phyloP scores from a whole-genome alignment of 2,329 filamentous ascomycete genomes.

The Fusarium floridanum region DNA sequence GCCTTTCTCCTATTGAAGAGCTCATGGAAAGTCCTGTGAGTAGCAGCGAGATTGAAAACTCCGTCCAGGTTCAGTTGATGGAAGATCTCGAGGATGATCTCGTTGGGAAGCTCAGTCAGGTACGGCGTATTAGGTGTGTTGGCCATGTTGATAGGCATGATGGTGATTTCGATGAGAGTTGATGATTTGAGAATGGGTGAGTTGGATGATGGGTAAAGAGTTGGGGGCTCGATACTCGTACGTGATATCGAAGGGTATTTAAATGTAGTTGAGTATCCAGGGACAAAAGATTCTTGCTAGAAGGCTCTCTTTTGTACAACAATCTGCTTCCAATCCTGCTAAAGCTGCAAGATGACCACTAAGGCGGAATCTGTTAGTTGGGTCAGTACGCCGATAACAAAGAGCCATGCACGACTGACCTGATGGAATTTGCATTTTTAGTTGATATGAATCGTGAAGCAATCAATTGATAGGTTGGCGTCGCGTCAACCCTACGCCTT shows the following conservation, averaged over 20 bases:
- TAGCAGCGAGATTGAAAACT: constrained; percentile 55
- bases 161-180: neutral
- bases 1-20: constrained; percentile 59
- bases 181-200: neutral
- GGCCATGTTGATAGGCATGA: constrained; percentile 33
- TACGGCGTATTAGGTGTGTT: constrained; percentile 22
- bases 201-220: neutral
- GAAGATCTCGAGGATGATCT: constrained; percentile 64
- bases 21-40: constrained; percentile 53
- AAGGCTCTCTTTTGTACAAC: constrained; percentile 5
- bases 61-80: constrained; percentile 58
- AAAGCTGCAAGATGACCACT: constrained; percentile 21
- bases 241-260: neutral
- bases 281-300: constrained; percentile 4
- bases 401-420: constrained; percentile 12
- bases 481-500: neutral
- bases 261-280: constrained; percentile 5
- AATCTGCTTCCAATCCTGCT: constrained; percentile 11
- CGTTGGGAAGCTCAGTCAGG: constrained; percentile 56
- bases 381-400: constrained; percentile 2
- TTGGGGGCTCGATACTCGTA: constrained; percentile 4
- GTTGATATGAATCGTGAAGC: constrained; percentile 2
- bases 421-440: constrained; percentile 36
- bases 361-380: constrained; percentile 10
- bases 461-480: neutral